Percentiles rank a stretch among this genome's conserved stretches.
phyloP scores from a whole-genome alignment of 345 rosid genomes.

The Rhizophora mangle region DNA sequence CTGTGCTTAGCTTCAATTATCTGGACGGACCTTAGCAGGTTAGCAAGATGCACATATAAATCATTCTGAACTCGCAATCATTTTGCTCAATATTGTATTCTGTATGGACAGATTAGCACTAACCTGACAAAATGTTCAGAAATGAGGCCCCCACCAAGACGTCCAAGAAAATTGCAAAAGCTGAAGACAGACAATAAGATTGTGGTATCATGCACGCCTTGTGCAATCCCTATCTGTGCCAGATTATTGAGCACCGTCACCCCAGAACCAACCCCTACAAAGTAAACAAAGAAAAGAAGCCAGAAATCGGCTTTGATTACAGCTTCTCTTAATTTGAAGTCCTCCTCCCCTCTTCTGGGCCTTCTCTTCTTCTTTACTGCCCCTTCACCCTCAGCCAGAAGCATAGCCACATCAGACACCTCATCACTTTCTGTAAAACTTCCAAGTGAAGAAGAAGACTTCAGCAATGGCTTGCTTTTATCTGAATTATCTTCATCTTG shows the following conservation, averaged over 20 bases:
- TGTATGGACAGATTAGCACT: neutral
- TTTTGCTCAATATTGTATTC: neutral
- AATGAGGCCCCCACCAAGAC: conserved; percentile 56
- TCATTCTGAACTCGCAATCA: neutral
- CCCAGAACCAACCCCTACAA: conserved; percentile 66
- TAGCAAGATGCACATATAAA: neutral
- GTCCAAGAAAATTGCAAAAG: conserved; percentile 66
- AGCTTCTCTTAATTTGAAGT: conserved; percentile 58
- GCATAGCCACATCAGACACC: conserved; percentile 50
- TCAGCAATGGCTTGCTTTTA: conserved; percentile 47
- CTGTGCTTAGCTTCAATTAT: too few relatives aligned
- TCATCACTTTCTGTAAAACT: conserved; percentile 39
- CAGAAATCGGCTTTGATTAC: conserved; percentile 73
- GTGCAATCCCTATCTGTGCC: conserved; percentile 70
- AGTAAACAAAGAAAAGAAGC: conserved; percentile 66
- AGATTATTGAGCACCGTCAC: conserved; percentile 69
- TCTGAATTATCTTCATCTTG: conserved; percentile 35
- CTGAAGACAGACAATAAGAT: conserved; percentile 59
- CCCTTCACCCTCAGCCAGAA: conserved; percentile 69
- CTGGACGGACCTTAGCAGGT: neutral
- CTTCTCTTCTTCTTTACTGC: conserved; percentile 61
- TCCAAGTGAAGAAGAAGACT: conserved; percentile 39
- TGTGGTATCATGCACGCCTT: conserved; percentile 49
- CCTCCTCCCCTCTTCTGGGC: conserved; percentile 75
- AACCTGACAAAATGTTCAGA: conserved; percentile 72